Evolutionary conservation across 2,329 filamentous ascomycete genomes (phyloP).

Genomic region (Ceratocystis huliohia): DNA sequence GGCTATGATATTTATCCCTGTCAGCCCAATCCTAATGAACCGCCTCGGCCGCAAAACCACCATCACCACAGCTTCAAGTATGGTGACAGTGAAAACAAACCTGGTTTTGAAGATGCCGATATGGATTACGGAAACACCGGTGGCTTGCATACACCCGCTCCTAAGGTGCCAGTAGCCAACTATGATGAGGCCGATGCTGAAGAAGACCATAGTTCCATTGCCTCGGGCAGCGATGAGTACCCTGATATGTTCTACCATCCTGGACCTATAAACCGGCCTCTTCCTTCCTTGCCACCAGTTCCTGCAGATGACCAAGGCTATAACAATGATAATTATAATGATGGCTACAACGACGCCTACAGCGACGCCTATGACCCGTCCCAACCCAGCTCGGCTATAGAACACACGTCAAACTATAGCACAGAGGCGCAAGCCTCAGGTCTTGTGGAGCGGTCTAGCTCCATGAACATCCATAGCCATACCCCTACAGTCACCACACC

Average conservation of each 20-base stretch:
- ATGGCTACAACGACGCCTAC: neutral
- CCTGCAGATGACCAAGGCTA: neutral
- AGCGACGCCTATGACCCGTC: neutral
- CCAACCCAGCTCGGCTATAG: neutral
- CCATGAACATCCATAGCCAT: slow-evolving; percentile 67
- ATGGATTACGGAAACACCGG: slow-evolving; percentile 88
- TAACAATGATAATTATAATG: neutral
- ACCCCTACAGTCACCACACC: slow-evolving; percentile 68
- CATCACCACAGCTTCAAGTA: slow-evolving; percentile 9
- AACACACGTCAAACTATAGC: slow-evolving; percentile 29
- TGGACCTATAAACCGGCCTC: slow-evolving; percentile 54
- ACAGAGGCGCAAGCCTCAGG: neutral
- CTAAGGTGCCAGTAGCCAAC: slow-evolving; percentile 73
- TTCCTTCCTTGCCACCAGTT: slow-evolving; percentile 45
- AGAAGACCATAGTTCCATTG: slow-evolving; percentile 57
- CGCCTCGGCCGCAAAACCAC: slow-evolving; percentile 23
- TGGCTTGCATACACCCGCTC: slow-evolving; percentile 63
- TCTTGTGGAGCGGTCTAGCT: slow-evolving; percentile 55
- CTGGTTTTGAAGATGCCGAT: slow-evolving; percentile 47
- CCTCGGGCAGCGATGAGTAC: slow-evolving; percentile 56
- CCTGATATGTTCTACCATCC: slow-evolving; percentile 89
- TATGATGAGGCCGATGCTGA: slow-evolving; percentile 91
- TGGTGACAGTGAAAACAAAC: slow-evolving; percentile 25
- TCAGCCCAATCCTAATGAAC: neutral
- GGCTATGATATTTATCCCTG: neutral